A percentile compares a stretch with the other conserved stretches of the same genome.
These are phyloP conservation scores for Acorus gramineus DNA, from an alignment of 106 monocot genomes.

Conservation along the genomic window DNA sequence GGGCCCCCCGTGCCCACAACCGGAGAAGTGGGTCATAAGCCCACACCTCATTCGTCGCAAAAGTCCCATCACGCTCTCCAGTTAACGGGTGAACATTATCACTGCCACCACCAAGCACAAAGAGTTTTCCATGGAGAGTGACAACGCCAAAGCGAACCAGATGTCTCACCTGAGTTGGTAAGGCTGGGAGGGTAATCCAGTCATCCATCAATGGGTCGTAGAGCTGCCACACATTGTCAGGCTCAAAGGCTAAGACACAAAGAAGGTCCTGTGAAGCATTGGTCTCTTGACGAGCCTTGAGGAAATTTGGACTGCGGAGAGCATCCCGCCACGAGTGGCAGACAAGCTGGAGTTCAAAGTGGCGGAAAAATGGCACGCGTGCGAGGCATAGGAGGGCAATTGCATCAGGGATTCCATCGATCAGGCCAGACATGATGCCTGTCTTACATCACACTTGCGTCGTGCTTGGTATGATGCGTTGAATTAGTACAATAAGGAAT, in stretches of 20 bases:
- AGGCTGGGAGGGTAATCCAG: conserved; percentile 78
- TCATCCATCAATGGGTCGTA: conserved; percentile 68
- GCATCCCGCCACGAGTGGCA: conserved; percentile 60
- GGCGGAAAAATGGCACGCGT: conserved; percentile 69
- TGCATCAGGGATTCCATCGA: conserved; percentile 87
- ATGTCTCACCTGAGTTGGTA: conserved; percentile 79
- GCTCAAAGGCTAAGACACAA: conserved; percentile 85
- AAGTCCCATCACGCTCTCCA: conserved; percentile 81
- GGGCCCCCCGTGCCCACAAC: conserved; percentile 42
- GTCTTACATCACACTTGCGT: no score
- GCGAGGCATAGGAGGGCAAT: conserved; percentile 75
- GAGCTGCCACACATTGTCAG: conserved; percentile 87
- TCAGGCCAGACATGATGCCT: conserved; percentile 35
- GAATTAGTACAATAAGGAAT: no score
- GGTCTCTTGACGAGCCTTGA: conserved; percentile 41
- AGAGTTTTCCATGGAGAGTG: conserved; percentile 74
- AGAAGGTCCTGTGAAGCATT: conserved; percentile 61
- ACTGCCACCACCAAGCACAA: conserved; percentile 88
- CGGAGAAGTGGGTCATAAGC: conserved; percentile 54
- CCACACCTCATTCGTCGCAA: conserved; percentile 94
- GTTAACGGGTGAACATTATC: conserved; percentile 77
- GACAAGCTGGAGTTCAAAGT: conserved; percentile 49
- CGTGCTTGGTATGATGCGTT: no score
- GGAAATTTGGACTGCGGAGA: conserved; percentile 44
- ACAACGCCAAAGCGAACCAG: conserved; percentile 82